Conservation (phyloP, 331 rosid species). For the Malus hybrid region DNA sequence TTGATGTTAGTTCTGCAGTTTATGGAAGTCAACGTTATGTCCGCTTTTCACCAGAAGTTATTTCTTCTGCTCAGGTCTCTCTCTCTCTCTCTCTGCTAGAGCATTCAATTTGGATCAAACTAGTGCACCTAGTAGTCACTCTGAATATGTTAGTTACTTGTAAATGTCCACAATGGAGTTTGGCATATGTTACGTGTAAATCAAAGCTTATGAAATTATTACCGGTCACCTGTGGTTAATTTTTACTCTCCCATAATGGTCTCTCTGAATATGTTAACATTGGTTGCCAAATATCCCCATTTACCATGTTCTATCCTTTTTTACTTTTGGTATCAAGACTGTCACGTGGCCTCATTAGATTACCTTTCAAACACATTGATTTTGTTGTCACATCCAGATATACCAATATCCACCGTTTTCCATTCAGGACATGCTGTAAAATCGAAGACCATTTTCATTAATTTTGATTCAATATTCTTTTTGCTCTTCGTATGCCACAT, state of each 20-base stretch:
- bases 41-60: constrained; percentile 94
- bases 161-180: background rate
- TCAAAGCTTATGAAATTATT: background rate
- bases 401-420: background rate
- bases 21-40: constrained; percentile 98
- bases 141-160: background rate
- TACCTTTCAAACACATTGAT: background rate
- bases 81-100: background rate
- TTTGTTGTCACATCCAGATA: background rate
- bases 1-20: constrained; percentile 96
- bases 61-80: constrained; percentile 78
- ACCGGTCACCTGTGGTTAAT: background rate
- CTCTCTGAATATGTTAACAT: background rate
- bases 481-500: background rate
- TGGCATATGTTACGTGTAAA: background rate
- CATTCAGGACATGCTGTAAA: background rate
- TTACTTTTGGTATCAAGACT: background rate
- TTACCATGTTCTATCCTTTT: background rate
- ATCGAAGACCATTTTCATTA: background rate
- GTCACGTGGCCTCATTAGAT: background rate
- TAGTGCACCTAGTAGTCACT: background rate
- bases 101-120: constrained; percentile 1
- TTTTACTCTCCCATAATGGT: background rate
- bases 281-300: background rate
- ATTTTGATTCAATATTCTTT: background rate